phyloP scores from a whole-genome alignment of 2,329 filamentous ascomycete genomes.

The Neonectria faginata region DNA sequence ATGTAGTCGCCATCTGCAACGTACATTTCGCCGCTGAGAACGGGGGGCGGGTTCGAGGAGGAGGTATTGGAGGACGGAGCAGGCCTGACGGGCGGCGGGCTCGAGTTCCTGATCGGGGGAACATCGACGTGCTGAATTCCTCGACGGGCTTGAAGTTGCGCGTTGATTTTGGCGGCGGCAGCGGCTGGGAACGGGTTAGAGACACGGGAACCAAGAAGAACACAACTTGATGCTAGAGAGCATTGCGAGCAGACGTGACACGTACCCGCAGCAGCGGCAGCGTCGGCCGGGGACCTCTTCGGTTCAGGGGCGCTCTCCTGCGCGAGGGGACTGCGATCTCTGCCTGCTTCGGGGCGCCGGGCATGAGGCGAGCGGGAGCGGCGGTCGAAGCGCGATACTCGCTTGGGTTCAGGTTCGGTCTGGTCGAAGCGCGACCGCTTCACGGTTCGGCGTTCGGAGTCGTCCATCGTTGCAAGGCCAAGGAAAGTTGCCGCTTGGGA shows the following conservation, averaged over 20 bases:
- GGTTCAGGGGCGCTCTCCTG: conserved; percentile 58
- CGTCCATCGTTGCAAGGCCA: conserved; percentile 67
- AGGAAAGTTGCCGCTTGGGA: conserved; percentile 9
- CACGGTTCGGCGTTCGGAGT: conserved; percentile 75
- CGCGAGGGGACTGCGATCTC: conserved; percentile 83
- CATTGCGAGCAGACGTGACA: conserved; percentile 26
- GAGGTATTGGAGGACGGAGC: conserved; percentile 49
- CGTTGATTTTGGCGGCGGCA: conserved; percentile 88
- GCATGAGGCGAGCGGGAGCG: conserved; percentile 86
- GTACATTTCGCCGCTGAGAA: conserved; percentile 89
- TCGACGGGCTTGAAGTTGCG: conserved; percentile 85
- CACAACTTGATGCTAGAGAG: conserved; percentile 9
- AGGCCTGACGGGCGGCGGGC: conserved; percentile 57
- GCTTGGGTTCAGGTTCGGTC: conserved; percentile 82
- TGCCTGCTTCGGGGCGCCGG: conserved; percentile 72
- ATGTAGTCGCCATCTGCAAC: conserved; percentile 97
- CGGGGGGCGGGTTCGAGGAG: conserved; percentile 55
- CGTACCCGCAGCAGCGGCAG: conserved; percentile 82
- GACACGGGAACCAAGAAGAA: conserved; percentile 5
- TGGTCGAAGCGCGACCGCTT: conserved; percentile 97
- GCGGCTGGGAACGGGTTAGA: conserved; percentile 68
- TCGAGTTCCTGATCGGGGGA: conserved; percentile 76
- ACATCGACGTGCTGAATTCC: conserved; percentile 92
- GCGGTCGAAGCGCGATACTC: conserved; percentile 86
- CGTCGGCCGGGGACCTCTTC: conserved; percentile 69